Evolutionary conservation across 495 filamentous ascomycete species (phyloP).

Genomic region (Elaphomyces granulatus): DNA sequence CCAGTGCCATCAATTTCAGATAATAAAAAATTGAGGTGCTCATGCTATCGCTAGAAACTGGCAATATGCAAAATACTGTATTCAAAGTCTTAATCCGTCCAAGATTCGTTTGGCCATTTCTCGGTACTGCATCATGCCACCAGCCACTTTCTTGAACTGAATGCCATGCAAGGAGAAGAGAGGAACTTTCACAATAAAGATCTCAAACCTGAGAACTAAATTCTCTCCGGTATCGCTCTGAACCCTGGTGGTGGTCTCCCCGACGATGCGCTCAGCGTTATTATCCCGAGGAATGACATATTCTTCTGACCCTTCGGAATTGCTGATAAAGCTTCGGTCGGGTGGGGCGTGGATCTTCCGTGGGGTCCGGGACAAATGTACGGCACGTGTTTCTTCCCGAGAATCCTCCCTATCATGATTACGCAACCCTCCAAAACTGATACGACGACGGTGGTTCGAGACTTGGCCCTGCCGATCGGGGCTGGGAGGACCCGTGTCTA

Average conservation of each 20-base stretch:
- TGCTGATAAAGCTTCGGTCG: conserved; percentile 57
- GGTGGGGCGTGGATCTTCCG: conserved; percentile 32
- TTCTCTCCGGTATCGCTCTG: conserved; percentile 71
- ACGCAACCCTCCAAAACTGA: conserved; percentile 66
- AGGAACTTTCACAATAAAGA: conserved; percentile 95
- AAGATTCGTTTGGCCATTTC: conserved; percentile 94
- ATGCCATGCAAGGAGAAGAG: conserved; percentile 86
- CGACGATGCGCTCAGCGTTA: conserved; percentile 39
- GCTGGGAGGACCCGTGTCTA: conserved; percentile 42
- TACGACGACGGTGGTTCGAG: conserved; percentile 54
- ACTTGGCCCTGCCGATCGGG: conserved; percentile 37
- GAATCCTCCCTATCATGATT: conserved; percentile 36
- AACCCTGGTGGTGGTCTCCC: conserved; percentile 74
- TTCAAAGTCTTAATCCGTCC: conserved; percentile 69
- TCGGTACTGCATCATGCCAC: conserved; percentile 96
- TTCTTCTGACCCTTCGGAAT: conserved; percentile 67
- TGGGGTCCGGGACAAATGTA: conserved; percentile 16
- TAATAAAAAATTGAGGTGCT: too few relatives aligned
- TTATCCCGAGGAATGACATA: conserved; percentile 37
- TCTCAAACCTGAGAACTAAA: conserved; percentile 80
- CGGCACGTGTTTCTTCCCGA: conserved; percentile 13
- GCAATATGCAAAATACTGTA: too few relatives aligned
- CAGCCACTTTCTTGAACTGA: conserved; percentile 94
- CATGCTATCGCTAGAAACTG: too few relatives aligned
- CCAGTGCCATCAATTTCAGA: background rate